Evolutionary conservation across 2,329 filamentous ascomycete species (phyloP).

Genomic region (Chaetomium globosum): DNA sequence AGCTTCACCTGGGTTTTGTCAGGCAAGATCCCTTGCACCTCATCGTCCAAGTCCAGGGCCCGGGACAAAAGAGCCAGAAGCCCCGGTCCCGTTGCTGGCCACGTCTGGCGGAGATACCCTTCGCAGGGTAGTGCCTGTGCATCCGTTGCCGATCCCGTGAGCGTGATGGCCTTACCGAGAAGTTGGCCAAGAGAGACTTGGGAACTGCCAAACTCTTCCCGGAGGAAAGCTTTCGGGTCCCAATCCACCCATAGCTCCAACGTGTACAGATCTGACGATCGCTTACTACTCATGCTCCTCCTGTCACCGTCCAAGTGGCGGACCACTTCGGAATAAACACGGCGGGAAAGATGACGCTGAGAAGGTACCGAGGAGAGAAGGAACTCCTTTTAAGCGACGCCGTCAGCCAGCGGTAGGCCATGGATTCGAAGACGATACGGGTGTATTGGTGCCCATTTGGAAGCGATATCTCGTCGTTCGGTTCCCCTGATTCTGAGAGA

Average conservation of each 20-base stretch:
- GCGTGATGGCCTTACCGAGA: background rate
- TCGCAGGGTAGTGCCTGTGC: slow-evolving; percentile 5
- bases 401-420: background rate
- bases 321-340: background rate
- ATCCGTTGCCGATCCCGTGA: background rate
- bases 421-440: background rate
- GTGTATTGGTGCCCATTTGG: background rate
- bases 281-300: background rate
- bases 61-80: background rate
- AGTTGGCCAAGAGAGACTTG: background rate
- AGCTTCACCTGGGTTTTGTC: background rate
- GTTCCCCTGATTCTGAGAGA: background rate
- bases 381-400: background rate
- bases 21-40: background rate
- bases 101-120: background rate
- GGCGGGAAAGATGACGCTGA: background rate
- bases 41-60: background rate
- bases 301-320: background rate
- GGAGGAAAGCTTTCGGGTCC: background rate
- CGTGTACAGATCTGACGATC: background rate
- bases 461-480: background rate
- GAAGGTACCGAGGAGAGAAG: background rate
- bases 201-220: background rate
- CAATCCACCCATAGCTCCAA: background rate
- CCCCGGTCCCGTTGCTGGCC: background rate